phyloP scores from a whole-genome alignment of 805 yeast genomes.

The Wickerhamomyces bovis region DNA sequence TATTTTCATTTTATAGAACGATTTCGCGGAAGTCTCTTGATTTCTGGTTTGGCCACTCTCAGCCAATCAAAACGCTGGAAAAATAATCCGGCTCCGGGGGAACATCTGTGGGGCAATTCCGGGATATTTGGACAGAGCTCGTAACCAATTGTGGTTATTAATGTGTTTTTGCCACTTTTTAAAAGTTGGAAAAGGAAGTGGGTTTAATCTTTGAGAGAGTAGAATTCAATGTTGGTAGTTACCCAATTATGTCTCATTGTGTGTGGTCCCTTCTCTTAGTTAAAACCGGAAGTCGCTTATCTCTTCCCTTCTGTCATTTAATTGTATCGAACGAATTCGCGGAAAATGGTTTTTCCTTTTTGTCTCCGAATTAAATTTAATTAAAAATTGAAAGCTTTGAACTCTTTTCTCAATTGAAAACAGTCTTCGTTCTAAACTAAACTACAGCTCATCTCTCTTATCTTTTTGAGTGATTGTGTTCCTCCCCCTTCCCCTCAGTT shows the following conservation, averaged over 20 bases:
- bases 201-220: too few species aligned
- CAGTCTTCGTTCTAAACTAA: too few species aligned
- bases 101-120: not conserved
- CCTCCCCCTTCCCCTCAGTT: too few species aligned
- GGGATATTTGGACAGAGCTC: not conserved
- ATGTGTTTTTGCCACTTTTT: too few species aligned
- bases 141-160: too few species aligned
- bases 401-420: too few species aligned
- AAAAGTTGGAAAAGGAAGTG: not conserved
- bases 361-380: not conserved
- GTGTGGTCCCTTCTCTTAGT: too few species aligned
- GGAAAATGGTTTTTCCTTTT: not conserved
- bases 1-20: not conserved
- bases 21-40: not conserved
- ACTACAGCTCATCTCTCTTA: too few species aligned
- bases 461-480: too few species aligned
- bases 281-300: not conserved
- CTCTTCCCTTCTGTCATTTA: not conserved
- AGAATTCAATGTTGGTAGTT: too few species aligned
- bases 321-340: not conserved
- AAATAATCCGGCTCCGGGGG: not conserved
- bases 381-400: too few species aligned
- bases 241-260: too few species aligned
- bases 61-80: not conserved
- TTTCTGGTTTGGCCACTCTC: not conserved